These are phyloP conservation scores for Hypoxylon sp. DNA, from an alignment of 2,329 filamentous ascomycete genomes.

Conservation along the genomic window DNA sequence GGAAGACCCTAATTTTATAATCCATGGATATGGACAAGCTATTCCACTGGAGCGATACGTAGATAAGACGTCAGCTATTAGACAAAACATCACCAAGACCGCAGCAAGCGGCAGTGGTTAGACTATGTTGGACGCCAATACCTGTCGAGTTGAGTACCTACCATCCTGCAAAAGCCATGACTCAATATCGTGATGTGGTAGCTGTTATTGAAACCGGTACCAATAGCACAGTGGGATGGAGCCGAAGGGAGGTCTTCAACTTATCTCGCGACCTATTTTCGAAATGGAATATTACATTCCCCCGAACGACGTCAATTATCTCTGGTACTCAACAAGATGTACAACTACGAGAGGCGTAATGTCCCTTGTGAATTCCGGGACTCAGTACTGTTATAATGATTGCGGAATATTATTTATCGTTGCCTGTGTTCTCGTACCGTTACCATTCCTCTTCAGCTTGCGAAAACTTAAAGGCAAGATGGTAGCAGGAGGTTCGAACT, in stretches of 20 bases:
- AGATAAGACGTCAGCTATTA: not conserved
- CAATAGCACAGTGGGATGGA: slow-evolving; percentile 25
- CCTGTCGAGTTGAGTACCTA: slow-evolving; percentile 15
- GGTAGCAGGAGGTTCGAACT: slow-evolving; percentile 18
- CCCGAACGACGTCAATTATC: not conserved
- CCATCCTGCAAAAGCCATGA: slow-evolving; percentile 16
- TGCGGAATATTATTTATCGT: slow-evolving; percentile 12
- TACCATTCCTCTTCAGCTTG: slow-evolving; percentile 17
- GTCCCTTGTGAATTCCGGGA: too few species aligned
- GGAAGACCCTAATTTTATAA: too few species aligned
- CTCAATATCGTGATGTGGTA: slow-evolving; percentile 28
- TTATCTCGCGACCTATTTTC: slow-evolving; percentile 9
- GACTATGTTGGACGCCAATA: not conserved
- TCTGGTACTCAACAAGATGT: slow-evolving; percentile 34
- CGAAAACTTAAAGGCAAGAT: slow-evolving; percentile 12
- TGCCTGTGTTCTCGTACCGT: slow-evolving; percentile 5
- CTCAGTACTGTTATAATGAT: not conserved
- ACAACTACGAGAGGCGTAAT: not conserved
- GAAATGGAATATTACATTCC: slow-evolving; percentile 18
- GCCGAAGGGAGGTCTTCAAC: slow-evolving; percentile 33
- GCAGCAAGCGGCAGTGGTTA: slow-evolving; percentile 1
- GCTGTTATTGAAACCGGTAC: slow-evolving; percentile 21
- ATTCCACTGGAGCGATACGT: slow-evolving; percentile 13
- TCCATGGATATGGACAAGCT: not conserved
- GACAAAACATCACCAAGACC: slow-evolving; percentile 4